Base-by-base conservation (phyloP, 1,139 yeast genomes). In the Pichia inconspicua region DNA sequence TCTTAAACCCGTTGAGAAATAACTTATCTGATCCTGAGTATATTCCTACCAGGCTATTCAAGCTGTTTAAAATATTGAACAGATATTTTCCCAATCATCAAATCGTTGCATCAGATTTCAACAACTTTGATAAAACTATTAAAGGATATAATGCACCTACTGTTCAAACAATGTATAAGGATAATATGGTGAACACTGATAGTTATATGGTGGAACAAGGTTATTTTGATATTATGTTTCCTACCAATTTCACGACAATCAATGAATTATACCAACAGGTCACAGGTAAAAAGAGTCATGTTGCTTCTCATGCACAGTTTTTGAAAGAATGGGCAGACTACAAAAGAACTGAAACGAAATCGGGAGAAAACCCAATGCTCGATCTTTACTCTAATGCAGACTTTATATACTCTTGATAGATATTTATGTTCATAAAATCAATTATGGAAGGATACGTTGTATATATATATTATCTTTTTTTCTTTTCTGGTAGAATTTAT, bases 311-410 rank as follows among this genome's bases (percentile, higher is more conserved):
- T 64, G 66, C 71, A 10, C 84, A 79, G 12, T 87, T 84, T 54
- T 65, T 88, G 57, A 74, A 71, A 49, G 73, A 73, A 46, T 86
- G 95, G 94, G 88, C 84, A 0, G 89, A 84, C 57, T 53, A 76
- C 1, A 81, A 80, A 5, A 74, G 72, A 9, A 85, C 95, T 5
- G 75, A 80, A 5, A 84, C 95, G 1, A 78, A 75, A 56, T 75
- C 78, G 37, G 96, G 96, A 0, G 95, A 86, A 57, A 85, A 85
- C 58, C 96, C 96, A n/a, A 80, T 87, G 90, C 64, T 87, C 52
- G 84, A 84, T 48, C 78, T 86, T 54, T 87, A 87, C 63, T 72
- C 75, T 43, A 87, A 87, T 61, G 95, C 88, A 5, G 81, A 87
- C 34, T 86, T 86, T 58, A 71, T 85, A 74, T 75, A 75, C 48